Evolutionary conservation across 805 yeast genomes (phyloP), one percentile per base, ranked within the genome.

Genomic region (Tetrapisispora arboricola): DNA sequence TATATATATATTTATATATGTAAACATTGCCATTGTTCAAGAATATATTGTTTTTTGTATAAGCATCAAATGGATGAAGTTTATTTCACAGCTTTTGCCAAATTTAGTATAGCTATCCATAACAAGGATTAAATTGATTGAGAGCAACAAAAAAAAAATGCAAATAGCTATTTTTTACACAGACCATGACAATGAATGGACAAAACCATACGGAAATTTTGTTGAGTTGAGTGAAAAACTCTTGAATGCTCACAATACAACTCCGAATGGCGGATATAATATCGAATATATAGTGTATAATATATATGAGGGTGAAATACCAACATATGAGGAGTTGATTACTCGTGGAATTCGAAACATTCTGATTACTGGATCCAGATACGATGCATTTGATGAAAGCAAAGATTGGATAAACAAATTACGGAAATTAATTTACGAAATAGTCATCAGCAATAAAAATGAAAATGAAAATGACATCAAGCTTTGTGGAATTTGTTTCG

Each of bases 401-500:
- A 52, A 55, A 6, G 53, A 53, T 16, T 72, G 77, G 77, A 64
- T 73, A 31, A 48, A 50, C 19, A 50, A 55, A 25, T 50, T 73
- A 22, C 66, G 69, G 45, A 42, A 55, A 9, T 61, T 71, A 39
- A 50, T 73, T 24, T 15, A 25, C 18, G 43, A 36, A 32, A 46
- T 50, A 18, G 10, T 38, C 5, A 26, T 21, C 9, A 29, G 5
- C 6, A 19, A 36, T 52, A 11, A 32, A 36, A 10, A 46, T 44
- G 10, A 38, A 32, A 5, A 44, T 43, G 11, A 39, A 32, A 9
- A 45, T 21, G 43, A 48, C 20, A 17, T 27, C 6, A 17, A 44
- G 44, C 43, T 77, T 4, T 70, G 75, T 6, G 94, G 94, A 3
- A 65, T 86, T 32, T 86, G 96, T 59, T 86, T 85, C 57, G 96